Conservation (phyloP, 2,329 filamentous ascomycete genomes). For the Paracamarosporium sp. region DNA sequence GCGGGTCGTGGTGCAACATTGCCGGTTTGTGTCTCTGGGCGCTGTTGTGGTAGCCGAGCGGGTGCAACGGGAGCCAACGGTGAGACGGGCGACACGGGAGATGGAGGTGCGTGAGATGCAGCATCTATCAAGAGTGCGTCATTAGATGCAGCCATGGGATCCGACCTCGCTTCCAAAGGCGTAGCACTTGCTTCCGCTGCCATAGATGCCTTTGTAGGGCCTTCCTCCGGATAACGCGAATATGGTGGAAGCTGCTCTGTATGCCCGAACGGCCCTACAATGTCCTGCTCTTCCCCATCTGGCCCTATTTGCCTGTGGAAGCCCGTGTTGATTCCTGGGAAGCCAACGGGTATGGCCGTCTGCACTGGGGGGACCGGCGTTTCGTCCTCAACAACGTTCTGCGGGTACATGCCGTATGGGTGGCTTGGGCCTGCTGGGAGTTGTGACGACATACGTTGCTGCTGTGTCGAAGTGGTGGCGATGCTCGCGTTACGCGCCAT, state of each 20-base stretch:
- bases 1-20: constrained; percentile 30
- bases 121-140: constrained; percentile 24
- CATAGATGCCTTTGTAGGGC: constrained; percentile 63
- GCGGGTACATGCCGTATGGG: constrained; percentile 85
- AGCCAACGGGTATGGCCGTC: constrained; percentile 71
- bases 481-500: constrained; percentile 67
- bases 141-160: constrained; percentile 25
- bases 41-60: constrained; percentile 36
- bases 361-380: constrained; percentile 48
- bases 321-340: constrained; percentile 68
- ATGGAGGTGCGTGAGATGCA: constrained; percentile 16
- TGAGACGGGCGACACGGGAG: constrained; percentile 32
- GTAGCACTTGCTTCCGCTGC: constrained; percentile 43
- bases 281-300: constrained; percentile 85
- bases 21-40: constrained; percentile 41
- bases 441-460: constrained; percentile 64
- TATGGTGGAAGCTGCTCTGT: constrained; percentile 92
- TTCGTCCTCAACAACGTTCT: constrained; percentile 69
- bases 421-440: constrained; percentile 69
- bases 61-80: constrained; percentile 30
- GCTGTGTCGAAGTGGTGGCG: constrained; percentile 73
- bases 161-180: constrained; percentile 29
- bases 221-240: constrained; percentile 83
- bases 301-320: constrained; percentile 78
- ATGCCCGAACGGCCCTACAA: constrained; percentile 87